Evolutionary conservation across 1,284 basidiomycete genomes (phyloP), one percentile per base, ranked within the genome.

Genomic region (Trametes hirsuta): DNA sequence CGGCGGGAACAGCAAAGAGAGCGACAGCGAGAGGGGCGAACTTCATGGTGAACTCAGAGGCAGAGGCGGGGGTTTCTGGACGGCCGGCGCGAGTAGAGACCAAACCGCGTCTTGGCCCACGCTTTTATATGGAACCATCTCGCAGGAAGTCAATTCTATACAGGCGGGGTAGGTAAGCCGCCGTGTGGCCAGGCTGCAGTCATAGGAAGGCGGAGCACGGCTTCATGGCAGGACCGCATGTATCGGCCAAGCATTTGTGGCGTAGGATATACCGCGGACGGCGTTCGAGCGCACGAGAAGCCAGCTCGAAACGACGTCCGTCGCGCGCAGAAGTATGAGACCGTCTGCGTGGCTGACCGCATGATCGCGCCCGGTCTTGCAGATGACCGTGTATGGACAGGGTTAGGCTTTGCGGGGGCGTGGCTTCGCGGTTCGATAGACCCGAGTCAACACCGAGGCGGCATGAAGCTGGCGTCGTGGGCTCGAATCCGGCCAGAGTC

Each of bases 1-100:
- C 65, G 47, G 64, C 59, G 11, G 69, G 65, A 50, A 59, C 9
- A 48, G 55, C 46, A 40, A 68, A 22, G 62, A 72, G 56, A 25
- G 65, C 58, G 47, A 62, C 57, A 48, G 67, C 22, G 61, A 70
- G 49, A 47, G 65, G 34, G 49, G 46, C 48, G 45, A 63, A 47
- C 68, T 69, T 65, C 61, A 68, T 67, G 42, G 12, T 36, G 55
- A 15, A n/a, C 25, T 30, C 39, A 11, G 30, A 36, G 9, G 25
- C 25, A 4, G 18, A 40, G 12, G 15, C 25, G 5, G 14, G 37
- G 21, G 6, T 22, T 34, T 36, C 18, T 18, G 30, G 44, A 11
- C 21, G 18, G 18, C 6, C 15, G 14, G 14, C 21, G 40, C 25
- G n/a, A 46, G 39, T 21, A 35, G 35, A 47, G 37, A 51, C 56